A percentile compares a stretch with the other conserved stretches of the same genome.
phyloP scores from a whole-genome alignment of 2,329 filamentous ascomycete genomes.

The Monosporascus sp. region DNA sequence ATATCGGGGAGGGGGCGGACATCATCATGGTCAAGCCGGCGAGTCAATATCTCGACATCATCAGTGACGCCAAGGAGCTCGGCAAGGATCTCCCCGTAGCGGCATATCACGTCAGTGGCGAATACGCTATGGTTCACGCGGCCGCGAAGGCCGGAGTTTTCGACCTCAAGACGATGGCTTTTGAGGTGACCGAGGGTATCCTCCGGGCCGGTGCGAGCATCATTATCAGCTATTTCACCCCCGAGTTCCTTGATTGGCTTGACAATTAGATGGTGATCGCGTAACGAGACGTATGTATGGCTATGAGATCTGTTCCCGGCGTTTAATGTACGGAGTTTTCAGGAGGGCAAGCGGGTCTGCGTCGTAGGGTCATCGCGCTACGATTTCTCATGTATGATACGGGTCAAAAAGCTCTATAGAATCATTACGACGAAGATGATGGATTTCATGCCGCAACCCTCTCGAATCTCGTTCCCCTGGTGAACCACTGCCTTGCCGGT shows the following conservation, averaged over 20 bases:
- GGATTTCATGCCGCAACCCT: no score
- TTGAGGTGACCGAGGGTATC: conserved; percentile 91
- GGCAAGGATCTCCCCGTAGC: conserved; percentile 88
- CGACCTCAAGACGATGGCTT: conserved; percentile 88
- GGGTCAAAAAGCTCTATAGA: no score
- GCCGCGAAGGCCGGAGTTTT: conserved; percentile 95
- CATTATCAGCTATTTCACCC: conserved; percentile 89
- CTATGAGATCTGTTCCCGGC: not conserved
- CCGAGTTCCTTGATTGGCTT: conserved; percentile 67
- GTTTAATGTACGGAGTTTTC: not conserved
- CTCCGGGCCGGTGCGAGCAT: conserved; percentile 89
- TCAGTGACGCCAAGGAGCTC: conserved; percentile 92
- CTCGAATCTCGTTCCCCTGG: no score
- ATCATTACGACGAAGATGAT: no score
- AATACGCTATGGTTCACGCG: conserved; percentile 97
- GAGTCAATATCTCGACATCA: conserved; percentile 92
- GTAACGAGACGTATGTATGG: not conserved
- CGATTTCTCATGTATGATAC: no score
- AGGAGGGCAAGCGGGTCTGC: not conserved
- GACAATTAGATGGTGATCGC: conserved; percentile 35
- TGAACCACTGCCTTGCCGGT: no score
- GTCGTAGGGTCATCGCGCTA: not conserved
- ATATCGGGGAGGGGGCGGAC: conserved; percentile 90
- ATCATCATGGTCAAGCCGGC: conserved; percentile 99
- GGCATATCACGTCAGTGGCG: conserved; percentile 94